Base-by-base conservation (phyloP, 1,284 basidiomycete genomes). In the Coniferiporia weirii region DNA sequence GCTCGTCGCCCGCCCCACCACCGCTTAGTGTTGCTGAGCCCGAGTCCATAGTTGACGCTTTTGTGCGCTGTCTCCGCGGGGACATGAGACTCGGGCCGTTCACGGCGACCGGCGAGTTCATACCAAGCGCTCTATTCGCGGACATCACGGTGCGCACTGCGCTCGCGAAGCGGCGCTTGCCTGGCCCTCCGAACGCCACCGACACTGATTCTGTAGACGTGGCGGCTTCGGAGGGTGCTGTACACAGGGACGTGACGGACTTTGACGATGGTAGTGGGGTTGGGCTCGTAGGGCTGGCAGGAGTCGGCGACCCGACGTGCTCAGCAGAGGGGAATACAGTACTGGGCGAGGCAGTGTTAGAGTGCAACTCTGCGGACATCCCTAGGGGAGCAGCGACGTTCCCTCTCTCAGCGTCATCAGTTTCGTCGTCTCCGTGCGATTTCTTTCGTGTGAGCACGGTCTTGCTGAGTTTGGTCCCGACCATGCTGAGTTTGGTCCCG, bases 61-160 rank as follows among this genome's bases (percentile, higher is more conserved):
- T 70, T 32, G 80, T 81, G 43, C 79, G 67, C 63, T 76, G 73
- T 35, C 79, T 72, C 56, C 66, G 67, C 40, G 68, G 70, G 57
- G 63, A 62, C 38, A 40, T 40, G 38, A 47, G 51, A 15, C 34
- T 44, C 20, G 27, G 32, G 12, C n/a, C 56, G 47, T 19, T 40
- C 19, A 27, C 46, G 17, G 46, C 27, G 46, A 48, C 47, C 4
- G 51, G 51, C 19, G 57, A 59, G 47, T 56, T 59, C 3, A 34
- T 15, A 19, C 59, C 54, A 22, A 60, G 53, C 15, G 34, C 50
- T 44, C 43, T 56, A 32, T 47, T 43, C 62, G 67, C 54, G 9
- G 61, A 45, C 9, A 60, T 60, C 2, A 60, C 54, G 43, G 40
- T 56, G 15, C 59, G 59, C 4, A 60, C 54, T 36, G 56, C 32